These are phyloP conservation scores for Magnusiomyces fungicola DNA, from an alignment of 1,139 yeast species.

Conservation along the genomic window DNA sequence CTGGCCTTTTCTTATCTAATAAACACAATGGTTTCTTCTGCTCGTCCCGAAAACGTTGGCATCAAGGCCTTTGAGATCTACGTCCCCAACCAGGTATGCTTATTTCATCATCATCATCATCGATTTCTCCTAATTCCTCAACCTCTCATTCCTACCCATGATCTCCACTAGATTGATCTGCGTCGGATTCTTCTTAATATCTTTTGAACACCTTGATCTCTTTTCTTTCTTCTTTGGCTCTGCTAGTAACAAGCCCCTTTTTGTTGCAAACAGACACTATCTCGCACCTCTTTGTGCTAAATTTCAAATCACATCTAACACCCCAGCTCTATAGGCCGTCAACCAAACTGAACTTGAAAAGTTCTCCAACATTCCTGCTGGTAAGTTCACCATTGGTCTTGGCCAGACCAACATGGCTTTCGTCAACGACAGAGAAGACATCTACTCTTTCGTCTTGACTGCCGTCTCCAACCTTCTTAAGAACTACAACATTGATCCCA, in stretches of 20 bases:
- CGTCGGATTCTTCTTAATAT: too few relatives aligned
- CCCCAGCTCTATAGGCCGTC: conserved; percentile 65
- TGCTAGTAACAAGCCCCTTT: too few relatives aligned
- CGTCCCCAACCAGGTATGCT: conserved; percentile 59
- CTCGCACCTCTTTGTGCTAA: too few relatives aligned
- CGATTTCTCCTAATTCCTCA: too few relatives aligned
- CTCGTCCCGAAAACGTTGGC: conserved; percentile 73
- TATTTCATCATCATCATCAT: neutral
- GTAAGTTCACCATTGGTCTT: conserved; percentile 96
- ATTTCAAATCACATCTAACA: too few relatives aligned
- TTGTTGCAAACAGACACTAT: too few relatives aligned
- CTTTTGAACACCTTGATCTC: too few relatives aligned
- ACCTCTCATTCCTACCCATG: too few relatives aligned
- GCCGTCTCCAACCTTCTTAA: conserved; percentile 68
- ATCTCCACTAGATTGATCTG: too few relatives aligned
- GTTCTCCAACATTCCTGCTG: conserved; percentile 79
- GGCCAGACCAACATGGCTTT: conserved; percentile 98
- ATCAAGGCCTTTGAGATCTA: conserved; percentile 93
- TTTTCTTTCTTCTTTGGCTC: too few relatives aligned
- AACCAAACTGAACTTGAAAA: conserved; percentile 83
- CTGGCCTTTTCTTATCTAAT: neutral
- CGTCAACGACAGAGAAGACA: conserved; percentile 96
- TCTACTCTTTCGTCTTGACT: conserved; percentile 85
- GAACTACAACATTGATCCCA: conserved; percentile 75
- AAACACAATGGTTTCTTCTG: conserved; percentile 18